These are phyloP conservation scores for Russula griseocarnosa DNA, from an alignment of 768 basidiomycete genomes.

Conservation along the genomic window DNA sequence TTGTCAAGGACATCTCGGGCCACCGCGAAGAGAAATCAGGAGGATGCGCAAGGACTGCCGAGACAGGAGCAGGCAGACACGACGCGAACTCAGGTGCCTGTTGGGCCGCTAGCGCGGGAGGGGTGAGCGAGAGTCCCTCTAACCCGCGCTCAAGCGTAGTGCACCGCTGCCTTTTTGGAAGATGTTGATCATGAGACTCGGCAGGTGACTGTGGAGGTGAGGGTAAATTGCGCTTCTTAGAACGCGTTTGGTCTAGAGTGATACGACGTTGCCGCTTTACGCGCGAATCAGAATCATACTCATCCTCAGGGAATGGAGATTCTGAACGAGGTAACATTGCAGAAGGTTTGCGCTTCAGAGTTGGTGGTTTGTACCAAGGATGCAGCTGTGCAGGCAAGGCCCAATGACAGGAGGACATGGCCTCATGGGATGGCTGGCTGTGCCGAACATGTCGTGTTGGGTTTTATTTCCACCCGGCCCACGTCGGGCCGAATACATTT, in stretches of 20 bases:
- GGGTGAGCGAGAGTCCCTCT: slow-evolving; percentile 14
- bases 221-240: slow-evolving; percentile 19
- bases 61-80: not conserved
- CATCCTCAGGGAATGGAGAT: slow-evolving; percentile 14
- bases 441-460: not conserved
- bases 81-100: not conserved
- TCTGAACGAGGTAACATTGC: slow-evolving; percentile 10
- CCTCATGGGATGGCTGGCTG: not conserved
- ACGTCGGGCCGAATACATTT: not conserved
- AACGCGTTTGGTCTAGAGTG: slow-evolving; percentile 3
- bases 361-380: slow-evolving; percentile 43
- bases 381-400: slow-evolving; percentile 36
- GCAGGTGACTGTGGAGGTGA: slow-evolving; percentile 18
- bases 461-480: not conserved
- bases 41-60: not conserved
- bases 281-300: slow-evolving; percentile 7
- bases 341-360: slow-evolving; percentile 41
- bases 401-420: slow-evolving; percentile 38
- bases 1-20: not conserved
- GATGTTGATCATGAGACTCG: not conserved
- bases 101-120: not conserved
- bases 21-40: not conserved
- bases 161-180: slow-evolving; percentile 23
- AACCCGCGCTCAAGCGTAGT: slow-evolving; percentile 22
- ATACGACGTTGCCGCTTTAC: slow-evolving; percentile 18